Percentiles rank a stretch among this genome's conserved stretches.
Evolutionary conservation across 768 basidiomycete genomes (phyloP).

Genomic region (Macrolepiota fuliginosa): DNA sequence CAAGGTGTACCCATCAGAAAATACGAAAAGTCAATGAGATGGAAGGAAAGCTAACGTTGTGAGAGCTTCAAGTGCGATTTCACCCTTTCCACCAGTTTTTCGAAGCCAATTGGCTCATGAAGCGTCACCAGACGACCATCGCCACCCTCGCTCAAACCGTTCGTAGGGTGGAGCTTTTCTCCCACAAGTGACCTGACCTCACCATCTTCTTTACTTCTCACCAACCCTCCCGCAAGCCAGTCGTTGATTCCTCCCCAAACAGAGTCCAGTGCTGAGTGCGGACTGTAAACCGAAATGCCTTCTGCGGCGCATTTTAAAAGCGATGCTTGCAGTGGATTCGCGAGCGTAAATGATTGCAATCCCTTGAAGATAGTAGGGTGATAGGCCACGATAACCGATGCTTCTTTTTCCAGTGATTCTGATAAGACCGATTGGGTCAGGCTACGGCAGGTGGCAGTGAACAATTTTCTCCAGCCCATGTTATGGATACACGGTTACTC

Average conservation of each 20-base stretch:
- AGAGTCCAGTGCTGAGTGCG: constrained; percentile 88
- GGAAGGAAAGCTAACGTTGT: constrained; percentile 27
- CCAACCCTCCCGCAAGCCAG: constrained; percentile 68
- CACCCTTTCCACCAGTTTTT: constrained; percentile 61
- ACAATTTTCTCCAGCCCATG: constrained; percentile 9
- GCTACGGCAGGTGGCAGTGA: constrained; percentile 36
- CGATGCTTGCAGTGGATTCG: constrained; percentile 75
- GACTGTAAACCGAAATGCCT: constrained; percentile 84
- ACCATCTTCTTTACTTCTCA: constrained; percentile 35
- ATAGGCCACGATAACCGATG: constrained; percentile 75
- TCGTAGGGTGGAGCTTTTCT: constrained; percentile 36
- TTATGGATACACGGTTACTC: constrained; percentile 15
- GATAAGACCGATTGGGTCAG: constrained; percentile 68
- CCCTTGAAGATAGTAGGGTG: constrained; percentile 84
- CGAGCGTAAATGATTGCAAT: constrained; percentile 71
- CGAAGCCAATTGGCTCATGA: constrained; percentile 52
- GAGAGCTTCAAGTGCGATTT: constrained; percentile 58
- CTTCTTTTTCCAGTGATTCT: constrained; percentile 61
- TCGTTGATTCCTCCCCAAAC: constrained; percentile 87
- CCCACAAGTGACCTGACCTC: constrained; percentile 34
- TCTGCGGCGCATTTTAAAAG: constrained; percentile 77
- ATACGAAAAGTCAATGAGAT: constrained; percentile 15
- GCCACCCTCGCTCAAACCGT: constrained; percentile 46
- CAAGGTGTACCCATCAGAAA: constrained; percentile 19
- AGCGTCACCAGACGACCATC: constrained; percentile 71